phyloP scores from a whole-genome alignment of 345 rosid genomes.

The Lepidium aucheri region DNA sequence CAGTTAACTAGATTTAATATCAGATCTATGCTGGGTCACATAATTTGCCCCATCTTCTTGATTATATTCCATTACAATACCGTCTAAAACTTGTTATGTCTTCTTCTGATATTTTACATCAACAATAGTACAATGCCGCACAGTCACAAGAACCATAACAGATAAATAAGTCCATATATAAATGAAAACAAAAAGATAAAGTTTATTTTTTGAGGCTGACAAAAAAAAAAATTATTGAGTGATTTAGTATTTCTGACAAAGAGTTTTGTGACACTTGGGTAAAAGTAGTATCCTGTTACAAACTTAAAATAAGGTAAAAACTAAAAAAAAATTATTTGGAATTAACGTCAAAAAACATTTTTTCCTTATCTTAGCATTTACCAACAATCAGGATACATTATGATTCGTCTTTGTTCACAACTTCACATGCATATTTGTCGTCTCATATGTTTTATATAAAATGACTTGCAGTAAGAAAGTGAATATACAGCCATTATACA shows the following conservation, averaged over 20 bases:
- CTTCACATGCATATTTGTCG: slow-evolving; percentile 12
- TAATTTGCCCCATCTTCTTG: background rate
- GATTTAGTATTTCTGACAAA: background rate
- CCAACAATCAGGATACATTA: too few relatives aligned
- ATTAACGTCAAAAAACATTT: slow-evolving; percentile 5
- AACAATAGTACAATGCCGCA: background rate
- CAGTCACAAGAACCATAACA: slow-evolving; percentile 5
- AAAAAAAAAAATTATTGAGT: background rate
- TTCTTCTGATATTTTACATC: background rate
- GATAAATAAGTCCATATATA: background rate
- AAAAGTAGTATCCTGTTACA: background rate
- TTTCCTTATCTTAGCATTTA: too few relatives aligned
- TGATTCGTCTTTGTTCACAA: slow-evolving; percentile 6
- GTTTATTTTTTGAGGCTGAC: background rate
- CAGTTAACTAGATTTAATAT: background rate
- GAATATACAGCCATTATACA: background rate
- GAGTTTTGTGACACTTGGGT: slow-evolving; percentile 14
- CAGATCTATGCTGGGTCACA: slow-evolving; percentile 13
- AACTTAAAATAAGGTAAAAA: background rate
- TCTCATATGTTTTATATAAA: background rate
- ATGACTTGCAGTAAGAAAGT: background rate
- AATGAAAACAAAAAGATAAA: background rate
- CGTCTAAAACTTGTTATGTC: background rate
- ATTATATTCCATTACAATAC: background rate
- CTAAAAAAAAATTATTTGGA: background rate